Conservation (phyloP, 306 rosid genomes). For the Castanospermum australe region DNA sequence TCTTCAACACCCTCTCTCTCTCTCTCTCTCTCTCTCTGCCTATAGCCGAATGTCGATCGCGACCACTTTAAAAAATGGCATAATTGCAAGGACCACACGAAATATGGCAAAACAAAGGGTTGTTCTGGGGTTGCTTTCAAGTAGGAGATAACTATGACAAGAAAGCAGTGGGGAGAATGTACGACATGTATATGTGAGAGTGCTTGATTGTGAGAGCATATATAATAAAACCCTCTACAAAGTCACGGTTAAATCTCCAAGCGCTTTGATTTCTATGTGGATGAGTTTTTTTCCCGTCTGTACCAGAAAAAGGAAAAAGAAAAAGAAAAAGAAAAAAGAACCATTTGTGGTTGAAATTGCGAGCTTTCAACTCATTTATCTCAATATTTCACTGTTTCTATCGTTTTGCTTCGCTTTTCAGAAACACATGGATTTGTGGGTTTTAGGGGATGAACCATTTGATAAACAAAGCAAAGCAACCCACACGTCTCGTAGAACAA, state of each 20-base stretch:
- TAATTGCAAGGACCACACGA: constrained; percentile 77
- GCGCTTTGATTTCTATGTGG: constrained; percentile 42
- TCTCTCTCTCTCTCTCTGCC: constrained; percentile 14
- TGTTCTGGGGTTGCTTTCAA: constrained; percentile 83
- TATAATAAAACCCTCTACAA: constrained; percentile 31
- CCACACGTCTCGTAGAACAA: not conserved
- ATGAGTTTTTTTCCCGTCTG: constrained; percentile 9
- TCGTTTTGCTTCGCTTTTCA: not conserved
- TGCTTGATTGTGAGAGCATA: constrained; percentile 45
- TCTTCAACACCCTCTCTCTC: constrained; percentile 17
- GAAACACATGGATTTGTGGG: constrained; percentile 18
- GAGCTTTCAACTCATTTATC: not conserved
- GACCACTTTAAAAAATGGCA: constrained; percentile 62
- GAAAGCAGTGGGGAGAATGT: constrained; percentile 41
- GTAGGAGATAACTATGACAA: constrained; percentile 66
- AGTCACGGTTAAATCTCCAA: constrained; percentile 25
- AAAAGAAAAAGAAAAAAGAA: not conserved
- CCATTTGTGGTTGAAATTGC: constrained; percentile 35
- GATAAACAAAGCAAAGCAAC: not conserved
- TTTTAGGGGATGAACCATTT: constrained; percentile 33
- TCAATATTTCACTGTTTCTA: not conserved
- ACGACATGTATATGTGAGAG: constrained; percentile 23
- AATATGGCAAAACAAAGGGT: constrained; percentile 42
- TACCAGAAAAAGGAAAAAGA: not conserved
- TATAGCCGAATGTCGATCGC: constrained; percentile 29